Evolutionary conservation across 2,329 filamentous ascomycete species (phyloP).

Genomic region (Aspergillus brasiliensis): DNA sequence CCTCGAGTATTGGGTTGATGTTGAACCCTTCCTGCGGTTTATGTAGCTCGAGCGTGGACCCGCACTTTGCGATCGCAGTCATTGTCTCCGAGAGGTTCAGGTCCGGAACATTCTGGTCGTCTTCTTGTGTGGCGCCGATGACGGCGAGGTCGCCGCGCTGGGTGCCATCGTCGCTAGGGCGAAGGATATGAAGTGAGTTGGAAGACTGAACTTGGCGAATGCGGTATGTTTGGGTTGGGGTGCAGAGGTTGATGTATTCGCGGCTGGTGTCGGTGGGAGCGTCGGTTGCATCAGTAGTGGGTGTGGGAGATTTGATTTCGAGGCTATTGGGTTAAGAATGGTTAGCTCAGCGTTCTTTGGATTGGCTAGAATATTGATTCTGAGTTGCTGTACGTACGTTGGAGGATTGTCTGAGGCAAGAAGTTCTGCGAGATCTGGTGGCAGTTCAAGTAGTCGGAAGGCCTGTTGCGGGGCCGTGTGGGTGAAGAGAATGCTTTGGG

Average conservation of each 20-base stretch:
- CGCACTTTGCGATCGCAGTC: constrained; percentile 48
- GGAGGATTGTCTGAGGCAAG: constrained; percentile 52
- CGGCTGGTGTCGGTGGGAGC: constrained; percentile 25
- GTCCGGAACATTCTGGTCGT: background rate
- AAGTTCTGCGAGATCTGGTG: constrained; percentile 58
- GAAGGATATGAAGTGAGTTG: constrained; percentile 61
- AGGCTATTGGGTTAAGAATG: constrained; percentile 32
- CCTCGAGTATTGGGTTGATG: constrained; percentile 33
- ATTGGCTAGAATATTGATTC: background rate
- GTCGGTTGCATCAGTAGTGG: constrained; percentile 30
- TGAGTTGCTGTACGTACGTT: constrained; percentile 29
- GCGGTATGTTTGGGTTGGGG: constrained; percentile 58
- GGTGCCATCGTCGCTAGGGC: constrained; percentile 42
- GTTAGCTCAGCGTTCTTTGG: background rate
- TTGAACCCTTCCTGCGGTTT: constrained; percentile 34
- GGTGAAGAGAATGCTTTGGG: constrained; percentile 43
- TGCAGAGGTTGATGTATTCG: constrained; percentile 61
- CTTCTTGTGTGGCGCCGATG: constrained; percentile 15
- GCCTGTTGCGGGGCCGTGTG: constrained; percentile 51
- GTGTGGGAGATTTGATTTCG: constrained; percentile 45
- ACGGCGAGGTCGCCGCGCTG: constrained; percentile 32
- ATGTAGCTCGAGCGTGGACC: constrained; percentile 50
- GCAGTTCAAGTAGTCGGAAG: constrained; percentile 63
- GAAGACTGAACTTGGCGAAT: constrained; percentile 67
- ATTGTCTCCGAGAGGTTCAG: constrained; percentile 36